Percentiles rank a stretch among this genome's conserved stretches.
Evolutionary conservation across 306 rosid species (phyloP).

Genomic region (Parietaria judaica): DNA sequence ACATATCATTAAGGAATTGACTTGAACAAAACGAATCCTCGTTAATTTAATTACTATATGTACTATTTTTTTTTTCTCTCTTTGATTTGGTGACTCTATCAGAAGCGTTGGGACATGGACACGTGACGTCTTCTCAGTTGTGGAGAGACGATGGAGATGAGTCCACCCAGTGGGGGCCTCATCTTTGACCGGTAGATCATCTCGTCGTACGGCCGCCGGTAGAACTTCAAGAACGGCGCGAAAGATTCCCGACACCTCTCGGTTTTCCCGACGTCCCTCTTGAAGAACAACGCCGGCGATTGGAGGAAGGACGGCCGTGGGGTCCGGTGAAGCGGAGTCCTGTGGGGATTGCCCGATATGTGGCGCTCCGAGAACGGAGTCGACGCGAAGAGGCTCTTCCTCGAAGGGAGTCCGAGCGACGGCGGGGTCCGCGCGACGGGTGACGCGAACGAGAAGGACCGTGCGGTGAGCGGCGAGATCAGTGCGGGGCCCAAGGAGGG

Average conservation of each 20-base stretch:
- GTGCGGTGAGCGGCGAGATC: slow-evolving; percentile 80
- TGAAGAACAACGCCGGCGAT: slow-evolving; percentile 80
- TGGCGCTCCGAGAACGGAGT: slow-evolving; percentile 74
- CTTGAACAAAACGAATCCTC: not conserved
- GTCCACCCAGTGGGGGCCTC: slow-evolving; percentile 96
- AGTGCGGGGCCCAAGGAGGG: slow-evolving; percentile 54
- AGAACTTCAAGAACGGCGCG: slow-evolving; percentile 58
- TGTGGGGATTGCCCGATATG: slow-evolving; percentile 19
- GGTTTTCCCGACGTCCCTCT: slow-evolving; percentile 43
- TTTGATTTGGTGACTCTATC: not conserved
- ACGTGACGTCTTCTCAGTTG: slow-evolving; percentile 77
- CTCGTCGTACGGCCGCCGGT: slow-evolving; percentile 81
- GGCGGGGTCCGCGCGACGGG: slow-evolving; percentile 66
- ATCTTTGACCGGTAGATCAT: slow-evolving; percentile 91
- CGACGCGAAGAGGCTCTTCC: slow-evolving; percentile 67
- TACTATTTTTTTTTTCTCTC: slow-evolving; percentile 7
- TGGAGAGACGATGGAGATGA: slow-evolving; percentile 83
- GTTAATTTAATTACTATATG: slow-evolving; percentile 19
- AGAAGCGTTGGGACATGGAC: slow-evolving; percentile 87
- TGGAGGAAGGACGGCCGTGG: slow-evolving; percentile 73
- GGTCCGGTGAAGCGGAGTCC: slow-evolving; percentile 38
- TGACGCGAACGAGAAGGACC: slow-evolving; percentile 89
- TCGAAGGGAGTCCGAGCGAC: slow-evolving; percentile 14
- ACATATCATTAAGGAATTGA: slow-evolving; percentile 2
- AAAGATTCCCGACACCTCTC: slow-evolving; percentile 68